These are phyloP conservation scores for Yamadazyma diospyri DNA, from an alignment of 1,139 yeast species.

Conservation along the genomic window DNA sequence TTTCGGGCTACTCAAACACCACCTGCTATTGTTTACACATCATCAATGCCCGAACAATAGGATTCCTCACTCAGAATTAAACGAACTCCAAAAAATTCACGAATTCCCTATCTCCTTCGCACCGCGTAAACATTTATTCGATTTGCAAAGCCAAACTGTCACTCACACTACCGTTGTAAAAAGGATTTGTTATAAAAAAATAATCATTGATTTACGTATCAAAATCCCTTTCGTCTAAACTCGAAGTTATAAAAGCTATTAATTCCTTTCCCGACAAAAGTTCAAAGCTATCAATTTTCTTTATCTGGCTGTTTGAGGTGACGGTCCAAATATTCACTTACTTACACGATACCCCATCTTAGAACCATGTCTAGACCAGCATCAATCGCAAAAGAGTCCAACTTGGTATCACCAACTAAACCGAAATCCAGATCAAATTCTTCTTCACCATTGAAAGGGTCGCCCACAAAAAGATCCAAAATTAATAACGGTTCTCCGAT, in stretches of 20 bases:
- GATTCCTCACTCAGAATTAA: conserved; percentile 1
- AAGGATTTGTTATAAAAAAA: conserved; percentile 1
- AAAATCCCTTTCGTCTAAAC: conserved; percentile 5
- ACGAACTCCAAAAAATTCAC: conserved; percentile 1
- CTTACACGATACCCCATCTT: too few relatives aligned
- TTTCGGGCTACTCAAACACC: too few relatives aligned
- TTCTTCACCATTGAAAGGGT: conserved; percentile 15
- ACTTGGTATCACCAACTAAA: conserved; percentile 20
- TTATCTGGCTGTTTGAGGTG: too few relatives aligned
- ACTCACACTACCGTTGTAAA: neutral
- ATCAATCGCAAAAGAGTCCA: conserved; percentile 13
- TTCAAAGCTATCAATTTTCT: too few relatives aligned
- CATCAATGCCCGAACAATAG: conserved; percentile 1
- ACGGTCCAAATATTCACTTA: too few relatives aligned
- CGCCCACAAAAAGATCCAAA: conserved; percentile 29
- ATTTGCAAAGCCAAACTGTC: neutral
- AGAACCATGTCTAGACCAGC: conserved; percentile 11
- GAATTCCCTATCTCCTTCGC: neutral
- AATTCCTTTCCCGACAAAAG: too few relatives aligned
- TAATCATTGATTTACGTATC: too few relatives aligned
- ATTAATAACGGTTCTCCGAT: conserved; percentile 25
- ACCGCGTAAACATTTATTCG: conserved; percentile 2
- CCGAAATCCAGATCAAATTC: conserved; percentile 10
- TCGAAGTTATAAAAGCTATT: conserved; percentile 1
- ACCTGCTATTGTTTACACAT: conserved; percentile 1